Conservation (phyloP, 208 protist genomes). For the Crithidia fasciculata region DNA sequence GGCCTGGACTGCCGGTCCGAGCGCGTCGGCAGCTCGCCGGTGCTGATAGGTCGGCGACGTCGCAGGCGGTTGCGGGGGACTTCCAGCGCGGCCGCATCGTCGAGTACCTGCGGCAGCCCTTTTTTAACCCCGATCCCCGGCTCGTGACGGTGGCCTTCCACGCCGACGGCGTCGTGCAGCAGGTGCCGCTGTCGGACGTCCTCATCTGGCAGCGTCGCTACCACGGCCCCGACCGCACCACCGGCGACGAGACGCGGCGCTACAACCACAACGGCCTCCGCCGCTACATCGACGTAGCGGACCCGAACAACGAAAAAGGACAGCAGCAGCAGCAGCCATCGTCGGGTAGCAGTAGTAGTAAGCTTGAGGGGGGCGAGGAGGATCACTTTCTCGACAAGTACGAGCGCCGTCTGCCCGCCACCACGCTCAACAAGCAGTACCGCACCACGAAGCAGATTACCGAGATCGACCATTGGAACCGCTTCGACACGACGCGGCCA, state of each 20-base stretch:
- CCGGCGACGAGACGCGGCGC: conserved; percentile 75
- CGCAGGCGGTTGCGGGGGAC: conserved; percentile 34
- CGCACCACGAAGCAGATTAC: conserved; percentile 88
- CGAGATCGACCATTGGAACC: conserved; percentile 85
- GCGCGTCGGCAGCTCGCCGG: conserved; percentile 58
- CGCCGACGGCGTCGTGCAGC: conserved; percentile 57
- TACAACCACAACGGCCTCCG: conserved; percentile 61
- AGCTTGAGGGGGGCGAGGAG: conserved; percentile 4
- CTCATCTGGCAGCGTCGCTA: conserved; percentile 89
- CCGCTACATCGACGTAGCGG: conserved; percentile 86
- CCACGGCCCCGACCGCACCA: conserved; percentile 85
- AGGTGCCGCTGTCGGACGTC: conserved; percentile 73
- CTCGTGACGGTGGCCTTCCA: conserved; percentile 76
- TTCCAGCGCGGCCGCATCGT: conserved; percentile 77
- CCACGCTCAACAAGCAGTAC: conserved; percentile 32
- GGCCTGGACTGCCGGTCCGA: conserved; percentile 68
- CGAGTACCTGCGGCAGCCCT: conserved; percentile 72
- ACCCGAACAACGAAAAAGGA: conserved; percentile 71
- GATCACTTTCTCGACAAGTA: conserved; percentile 92
- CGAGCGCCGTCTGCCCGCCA: conserved; percentile 34
- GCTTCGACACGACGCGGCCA: conserved; percentile 65
- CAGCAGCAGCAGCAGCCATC: neutral
- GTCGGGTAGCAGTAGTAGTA: neutral
- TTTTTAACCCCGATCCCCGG: conserved; percentile 88
- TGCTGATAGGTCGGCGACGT: neutral